Conservation (phyloP, 352 stramenopile species). For the Phytophthora litchii region DNA sequence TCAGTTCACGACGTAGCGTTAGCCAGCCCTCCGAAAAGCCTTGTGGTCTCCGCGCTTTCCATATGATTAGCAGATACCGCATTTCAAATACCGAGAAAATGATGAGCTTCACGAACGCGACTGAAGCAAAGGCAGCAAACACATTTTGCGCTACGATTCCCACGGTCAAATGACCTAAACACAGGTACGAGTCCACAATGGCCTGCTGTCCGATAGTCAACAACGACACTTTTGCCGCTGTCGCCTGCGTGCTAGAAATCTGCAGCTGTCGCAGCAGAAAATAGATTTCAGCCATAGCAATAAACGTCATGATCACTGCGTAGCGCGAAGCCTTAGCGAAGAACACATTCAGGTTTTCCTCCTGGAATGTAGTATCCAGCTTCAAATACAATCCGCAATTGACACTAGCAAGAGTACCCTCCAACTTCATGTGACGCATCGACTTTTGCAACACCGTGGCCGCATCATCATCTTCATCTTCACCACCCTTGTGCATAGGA, state of each 20-base stretch:
- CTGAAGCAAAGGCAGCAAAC: conserved; percentile 95
- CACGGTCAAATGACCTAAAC: conserved; percentile 95
- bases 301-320: conserved; percentile 85
- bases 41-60: conserved; percentile 91
- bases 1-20: conserved; percentile 92
- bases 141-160: conserved; percentile 94
- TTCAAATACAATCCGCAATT: conserved; percentile 82
- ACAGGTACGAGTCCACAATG: conserved; percentile 95
- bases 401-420: conserved; percentile 71
- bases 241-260: conserved; percentile 85
- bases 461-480: conserved; percentile 42
- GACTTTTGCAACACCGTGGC: conserved; percentile 44
- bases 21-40: conserved; percentile 88
- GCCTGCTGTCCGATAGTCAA: conserved; percentile 87
- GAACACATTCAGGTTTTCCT: conserved; percentile 85
- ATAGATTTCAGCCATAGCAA: conserved; percentile 88
- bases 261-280: conserved; percentile 86
- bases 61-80: conserved; percentile 98
- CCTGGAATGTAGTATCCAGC: conserved; percentile 77
- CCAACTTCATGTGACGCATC: conserved; percentile 55
- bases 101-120: conserved; percentile 98
- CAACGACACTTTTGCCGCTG: conserved; percentile 80
- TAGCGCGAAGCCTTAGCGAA: conserved; percentile 83
- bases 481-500: conserved; percentile 9
- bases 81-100: conserved; percentile 99